Base-by-base conservation (phyloP, 164 flowering plant genomes). In the Stephania yunnanensis region DNA sequence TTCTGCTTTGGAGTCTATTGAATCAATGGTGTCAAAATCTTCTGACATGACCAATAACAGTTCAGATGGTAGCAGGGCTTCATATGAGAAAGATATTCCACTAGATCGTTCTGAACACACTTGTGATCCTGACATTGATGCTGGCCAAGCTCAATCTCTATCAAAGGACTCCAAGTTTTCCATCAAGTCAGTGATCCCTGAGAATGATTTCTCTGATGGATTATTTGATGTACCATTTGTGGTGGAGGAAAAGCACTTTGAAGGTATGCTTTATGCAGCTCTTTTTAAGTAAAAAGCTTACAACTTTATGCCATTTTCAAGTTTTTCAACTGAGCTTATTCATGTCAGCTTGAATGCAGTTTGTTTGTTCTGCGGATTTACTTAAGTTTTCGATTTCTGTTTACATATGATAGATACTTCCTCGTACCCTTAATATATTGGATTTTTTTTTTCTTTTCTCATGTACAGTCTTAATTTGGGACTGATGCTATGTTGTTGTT, bases 151-250 rank as follows among this genome's bases (percentile, higher is more conserved):
- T 22, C 72, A 78, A 78, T 46, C 69, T 72, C 83, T 82, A 75
- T 45, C 45, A 17, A 86, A 85, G 76, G 89, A 87, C 46, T 80
- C 73, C 77, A 86, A 83, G 72, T 71, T 81, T 71, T 84, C 89
- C 46, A 79, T 81, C 69, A 20, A 76, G 79, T 61, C 80, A 25
- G 85, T 73, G 52, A n/a, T 77, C 44, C 86, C 75, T 42, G 89
- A 83, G 66, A 75, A 82, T 80, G 87, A 71, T 50, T 78, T 78
- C 78, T 78, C 87, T 19, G 89, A 86, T 63, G 78, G 68, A 74
- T 83, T 92, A 79, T 86, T 82, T 83, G 93, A 91, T 77, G 93
- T 88, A 76, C 89, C 95, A n/a, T 80, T 88, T 76, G 83, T 83
- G 73, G 84, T 75, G 70, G 89, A 87, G 67, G 91, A 83, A 72